A percentile compares a stretch with the other conserved stretches of the same genome.
phyloP scores from a whole-genome alignment of 352 stramenopile species.

The Globisporangium yorkense region DNA sequence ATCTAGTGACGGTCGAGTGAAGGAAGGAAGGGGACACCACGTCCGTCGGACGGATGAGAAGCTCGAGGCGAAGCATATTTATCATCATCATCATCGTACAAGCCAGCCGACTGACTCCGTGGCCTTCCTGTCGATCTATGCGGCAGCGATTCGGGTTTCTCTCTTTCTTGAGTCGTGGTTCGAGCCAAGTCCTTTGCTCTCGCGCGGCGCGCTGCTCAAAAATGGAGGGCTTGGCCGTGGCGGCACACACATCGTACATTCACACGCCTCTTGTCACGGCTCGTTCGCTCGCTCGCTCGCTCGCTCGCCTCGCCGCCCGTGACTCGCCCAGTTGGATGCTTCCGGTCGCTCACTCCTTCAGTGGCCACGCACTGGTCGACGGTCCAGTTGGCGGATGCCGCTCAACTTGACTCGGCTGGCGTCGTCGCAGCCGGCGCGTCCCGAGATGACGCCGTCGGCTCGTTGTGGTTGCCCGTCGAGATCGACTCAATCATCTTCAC shows the following conservation, averaged over 20 bases:
- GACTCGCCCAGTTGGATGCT: neutral
- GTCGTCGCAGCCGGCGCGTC: neutral
- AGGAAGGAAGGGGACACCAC: too few species aligned
- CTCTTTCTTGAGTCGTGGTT: too few species aligned
- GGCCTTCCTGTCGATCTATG: neutral
- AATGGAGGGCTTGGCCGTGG: neutral
- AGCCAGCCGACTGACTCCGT: neutral
- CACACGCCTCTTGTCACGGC: neutral
- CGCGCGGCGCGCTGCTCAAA: neutral
- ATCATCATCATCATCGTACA: neutral
- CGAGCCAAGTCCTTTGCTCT: neutral
- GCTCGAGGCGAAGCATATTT: neutral
- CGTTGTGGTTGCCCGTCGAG: constrained; percentile 62
- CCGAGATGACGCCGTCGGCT: constrained; percentile 14
- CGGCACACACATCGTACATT: constrained; percentile 3
- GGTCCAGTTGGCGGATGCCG: too few species aligned
- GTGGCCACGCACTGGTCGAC: too few species aligned
- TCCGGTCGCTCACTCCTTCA: neutral
- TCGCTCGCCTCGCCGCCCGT: neutral
- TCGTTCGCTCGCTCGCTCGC: too few species aligned
- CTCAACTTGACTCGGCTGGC: constrained; percentile 1
- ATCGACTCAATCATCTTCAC: constrained; percentile 73
- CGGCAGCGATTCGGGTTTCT: neutral
- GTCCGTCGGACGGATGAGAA: neutral
- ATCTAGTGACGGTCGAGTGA: too few species aligned